Evolutionary conservation across 2,329 filamentous ascomycete species (phyloP), one percentile per base, ranked within the genome.

Genomic region (Ampelomyces quisqualis): DNA sequence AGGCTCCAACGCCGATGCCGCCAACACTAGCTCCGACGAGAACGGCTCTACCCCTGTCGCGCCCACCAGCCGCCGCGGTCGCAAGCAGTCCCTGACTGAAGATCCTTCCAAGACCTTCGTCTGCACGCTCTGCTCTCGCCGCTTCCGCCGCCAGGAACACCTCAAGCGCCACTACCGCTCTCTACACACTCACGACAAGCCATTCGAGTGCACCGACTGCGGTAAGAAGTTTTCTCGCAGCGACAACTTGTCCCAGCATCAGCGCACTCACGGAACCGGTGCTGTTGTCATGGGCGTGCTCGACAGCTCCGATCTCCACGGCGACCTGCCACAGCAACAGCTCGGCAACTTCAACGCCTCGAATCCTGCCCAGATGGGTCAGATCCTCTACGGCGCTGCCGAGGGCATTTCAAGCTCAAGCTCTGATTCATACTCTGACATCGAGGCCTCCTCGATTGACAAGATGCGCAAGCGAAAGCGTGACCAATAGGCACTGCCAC

Each of bases 201-300:
- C 93, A 4, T 98, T 97, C 62, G 89, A 95, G 74, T 98, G 93
- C 78, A 81, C 84, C 54, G 91, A 98, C 74, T 98, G 93, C 64
- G 91, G 93, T 60, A 98, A 98, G 85, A 96, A 95, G 77, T 98
- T 97, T 75, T 97, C 91, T 14, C 86, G 93, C 60, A 95, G 88
- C 58, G 93, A 98, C 74, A 98, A 98, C 77, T 81, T 98, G 11
- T 88, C 90, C 17, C 93, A 98, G 73, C 93, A 98, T 68, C 85
- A 93, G 51, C 84, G 93, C 50, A 98, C 93, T 4, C 93, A 98
- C 64, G 90, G 90, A 41, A 86, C 84, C 44, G 89, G 90, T 48
- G 88, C 90, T 47, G 87, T 96, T 53, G 84, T 94, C 62, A 91
- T 97, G 85, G 88, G 88, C 61, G 79, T 96, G 34, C 77, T 94